Evolutionary conservation across 108 stramenopile genomes (phyloP).

Genomic region (Cylindrotheca closterium): DNA sequence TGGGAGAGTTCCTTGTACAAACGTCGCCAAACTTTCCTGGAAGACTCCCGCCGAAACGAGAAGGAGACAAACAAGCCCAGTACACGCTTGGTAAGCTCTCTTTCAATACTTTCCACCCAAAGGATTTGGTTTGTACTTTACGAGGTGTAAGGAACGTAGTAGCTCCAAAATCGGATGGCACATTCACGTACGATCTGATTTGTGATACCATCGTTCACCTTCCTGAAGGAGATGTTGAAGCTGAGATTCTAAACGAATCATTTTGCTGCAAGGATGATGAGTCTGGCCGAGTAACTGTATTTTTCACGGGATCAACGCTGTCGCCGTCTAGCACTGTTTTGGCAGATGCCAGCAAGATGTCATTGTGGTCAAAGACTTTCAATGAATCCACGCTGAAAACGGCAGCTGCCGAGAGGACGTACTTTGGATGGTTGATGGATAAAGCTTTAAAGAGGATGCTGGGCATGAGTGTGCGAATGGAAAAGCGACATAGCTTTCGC

Average conservation of each 20-base stretch:
- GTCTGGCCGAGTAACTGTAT: constrained; percentile 32
- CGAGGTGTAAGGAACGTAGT: constrained; percentile 37
- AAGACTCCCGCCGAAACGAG: constrained; percentile 23
- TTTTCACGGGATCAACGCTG: constrained; percentile 38
- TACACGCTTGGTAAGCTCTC: constrained; percentile 56
- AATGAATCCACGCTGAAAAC: constrained; percentile 24
- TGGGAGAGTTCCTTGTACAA: constrained; percentile 19
- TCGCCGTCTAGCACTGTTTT: constrained; percentile 20
- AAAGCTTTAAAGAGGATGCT: constrained; percentile 42
- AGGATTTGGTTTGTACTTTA: constrained; percentile 39
- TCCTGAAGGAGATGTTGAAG: constrained; percentile 35
- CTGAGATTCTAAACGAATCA: constrained; percentile 33
- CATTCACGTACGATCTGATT: constrained; percentile 30
- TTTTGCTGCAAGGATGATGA: constrained; percentile 24
- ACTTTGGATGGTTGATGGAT: constrained; percentile 23
- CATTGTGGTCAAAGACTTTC: constrained; percentile 43
- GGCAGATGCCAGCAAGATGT: constrained; percentile 12
- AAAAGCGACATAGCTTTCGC: constrained; percentile 10
- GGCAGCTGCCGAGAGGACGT: constrained; percentile 29
- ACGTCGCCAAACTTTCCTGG: constrained; percentile 52
- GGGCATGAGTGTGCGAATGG: constrained; percentile 41
- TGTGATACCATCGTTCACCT: constrained; percentile 34
- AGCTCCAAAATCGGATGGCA: constrained; percentile 4
- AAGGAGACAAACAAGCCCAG: constrained; percentile 19
- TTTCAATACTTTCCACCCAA: constrained; percentile 58